Evolutionary conservation across 805 yeast genomes (phyloP).

Genomic region (Saccharomycopsis lassenensis): DNA sequence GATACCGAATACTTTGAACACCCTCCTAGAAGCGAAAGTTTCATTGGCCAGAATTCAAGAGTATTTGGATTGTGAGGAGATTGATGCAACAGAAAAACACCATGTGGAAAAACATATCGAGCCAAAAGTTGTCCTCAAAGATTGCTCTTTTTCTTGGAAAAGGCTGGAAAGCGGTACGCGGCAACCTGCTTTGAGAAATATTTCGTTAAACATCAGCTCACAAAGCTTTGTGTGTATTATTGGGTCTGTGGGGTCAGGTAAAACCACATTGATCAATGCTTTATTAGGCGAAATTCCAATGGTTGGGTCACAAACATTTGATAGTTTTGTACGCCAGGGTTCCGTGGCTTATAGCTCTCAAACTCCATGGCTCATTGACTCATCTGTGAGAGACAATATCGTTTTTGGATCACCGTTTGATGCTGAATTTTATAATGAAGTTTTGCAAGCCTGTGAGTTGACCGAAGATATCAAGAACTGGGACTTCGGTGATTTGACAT

Average conservation of each 20-base stretch:
- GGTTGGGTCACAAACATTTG: conserved; percentile 21
- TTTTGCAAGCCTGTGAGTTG: conserved; percentile 39
- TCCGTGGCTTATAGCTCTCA: conserved; percentile 52
- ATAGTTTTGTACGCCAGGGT: conserved; percentile 23
- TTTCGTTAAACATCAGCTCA: conserved; percentile 36
- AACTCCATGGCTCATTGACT: conserved; percentile 42
- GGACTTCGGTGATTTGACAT: conserved; percentile 22
- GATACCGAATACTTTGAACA: conserved; percentile 45
- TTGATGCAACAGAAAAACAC: conserved; percentile 21
- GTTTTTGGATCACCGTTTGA: conserved; percentile 39
- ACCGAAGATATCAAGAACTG: conserved; percentile 37
- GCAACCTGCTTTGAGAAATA: conserved; percentile 35
- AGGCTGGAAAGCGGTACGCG: conserved; percentile 28
- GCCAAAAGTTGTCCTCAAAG: not conserved
- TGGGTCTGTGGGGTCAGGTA: conserved; percentile 61
- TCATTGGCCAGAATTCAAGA: conserved; percentile 41
- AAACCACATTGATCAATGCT: conserved; percentile 44
- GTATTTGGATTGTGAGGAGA: conserved; percentile 36
- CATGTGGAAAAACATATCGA: conserved; percentile 2
- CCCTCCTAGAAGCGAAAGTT: conserved; percentile 47
- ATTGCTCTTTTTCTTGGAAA: conserved; percentile 3
- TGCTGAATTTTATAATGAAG: conserved; percentile 28
- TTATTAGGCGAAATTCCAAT: conserved; percentile 40
- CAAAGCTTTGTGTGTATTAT: conserved; percentile 47
- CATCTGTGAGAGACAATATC: conserved; percentile 39